A percentile compares a stretch with the other conserved stretches of the same genome.
phyloP scores from a whole-genome alignment of 805 yeast genomes.

The Schwanniomyces pseudopolymorphus region DNA sequence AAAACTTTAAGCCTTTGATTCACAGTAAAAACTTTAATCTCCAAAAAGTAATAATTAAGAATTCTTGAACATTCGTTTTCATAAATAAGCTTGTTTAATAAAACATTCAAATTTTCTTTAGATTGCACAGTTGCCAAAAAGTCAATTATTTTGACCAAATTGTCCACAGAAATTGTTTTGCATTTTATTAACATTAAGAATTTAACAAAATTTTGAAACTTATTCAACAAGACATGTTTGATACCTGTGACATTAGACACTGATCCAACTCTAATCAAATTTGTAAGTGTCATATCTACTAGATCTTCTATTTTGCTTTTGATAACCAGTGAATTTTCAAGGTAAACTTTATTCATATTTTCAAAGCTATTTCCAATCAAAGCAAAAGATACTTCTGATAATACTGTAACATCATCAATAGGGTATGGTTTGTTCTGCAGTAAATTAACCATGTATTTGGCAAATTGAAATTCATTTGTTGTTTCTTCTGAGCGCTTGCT shows the following conservation, averaged over 20 bases:
- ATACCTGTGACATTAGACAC: not conserved
- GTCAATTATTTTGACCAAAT: slow-evolving; percentile 22
- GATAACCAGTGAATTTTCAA: slow-evolving; percentile 4
- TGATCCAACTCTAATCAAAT: slow-evolving; percentile 13
- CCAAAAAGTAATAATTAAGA: slow-evolving; percentile 33
- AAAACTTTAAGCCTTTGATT: slow-evolving; percentile 21
- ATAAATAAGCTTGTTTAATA: slow-evolving; percentile 25
- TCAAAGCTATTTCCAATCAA: slow-evolving; percentile 9
- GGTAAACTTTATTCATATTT: slow-evolving; percentile 14
- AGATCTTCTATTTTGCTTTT: slow-evolving; percentile 1
- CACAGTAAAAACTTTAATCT: slow-evolving; percentile 16
- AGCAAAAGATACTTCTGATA: slow-evolving; percentile 2
- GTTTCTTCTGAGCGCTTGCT: slow-evolving; percentile 12
- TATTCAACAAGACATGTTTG: slow-evolving; percentile 6
- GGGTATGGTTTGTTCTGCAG: not conserved
- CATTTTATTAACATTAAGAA: slow-evolving; percentile 21
- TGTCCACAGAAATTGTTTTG: slow-evolving; percentile 17
- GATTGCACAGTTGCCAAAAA: slow-evolving; percentile 24
- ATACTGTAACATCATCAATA: not conserved
- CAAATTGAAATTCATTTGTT: slow-evolving; percentile 15
- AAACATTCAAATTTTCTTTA: slow-evolving; percentile 20
- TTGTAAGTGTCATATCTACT: slow-evolving; percentile 5
- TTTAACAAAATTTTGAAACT: slow-evolving; percentile 22
- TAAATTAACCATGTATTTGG: slow-evolving; percentile 18
- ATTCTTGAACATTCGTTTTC: slow-evolving; percentile 13